Evolutionary conservation across 495 filamentous ascomycete species (phyloP).

Genomic region (Aspergillus kassunensis): DNA sequence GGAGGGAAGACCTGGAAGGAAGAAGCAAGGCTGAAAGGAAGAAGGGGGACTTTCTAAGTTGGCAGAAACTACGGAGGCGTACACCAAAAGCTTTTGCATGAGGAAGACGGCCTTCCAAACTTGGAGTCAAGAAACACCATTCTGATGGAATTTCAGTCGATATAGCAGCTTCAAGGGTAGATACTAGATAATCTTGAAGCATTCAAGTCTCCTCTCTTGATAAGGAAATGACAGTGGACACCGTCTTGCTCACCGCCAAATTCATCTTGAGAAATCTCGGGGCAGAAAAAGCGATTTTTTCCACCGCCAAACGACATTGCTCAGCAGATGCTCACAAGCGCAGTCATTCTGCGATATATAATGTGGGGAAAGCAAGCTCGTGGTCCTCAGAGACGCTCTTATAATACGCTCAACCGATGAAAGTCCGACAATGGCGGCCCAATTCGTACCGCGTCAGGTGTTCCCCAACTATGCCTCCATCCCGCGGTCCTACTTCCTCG

Average conservation of each 20-base stretch:
- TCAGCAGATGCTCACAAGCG: not conserved
- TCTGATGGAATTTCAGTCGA: too few relatives aligned
- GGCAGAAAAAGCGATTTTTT: not conserved
- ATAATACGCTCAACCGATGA: not conserved
- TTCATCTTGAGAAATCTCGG: not conserved
- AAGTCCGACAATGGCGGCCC: conserved; percentile 23
- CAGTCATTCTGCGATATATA: conserved; percentile 3
- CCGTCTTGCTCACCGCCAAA: conserved; percentile 9
- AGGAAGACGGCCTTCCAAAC: too few relatives aligned
- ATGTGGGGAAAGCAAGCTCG: conserved; percentile 1
- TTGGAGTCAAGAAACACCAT: too few relatives aligned
- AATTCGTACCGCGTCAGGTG: conserved; percentile 67
- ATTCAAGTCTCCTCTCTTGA: too few relatives aligned
- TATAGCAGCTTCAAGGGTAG: too few relatives aligned
- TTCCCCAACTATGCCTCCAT: conserved; percentile 70
- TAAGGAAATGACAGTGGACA: not conserved
- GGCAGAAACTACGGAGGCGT: too few relatives aligned
- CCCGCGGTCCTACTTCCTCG: conserved; percentile 91
- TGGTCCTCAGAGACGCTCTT: not conserved
- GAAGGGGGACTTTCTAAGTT: too few relatives aligned
- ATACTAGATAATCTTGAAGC: too few relatives aligned
- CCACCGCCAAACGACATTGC: too few relatives aligned
- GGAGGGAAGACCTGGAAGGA: too few relatives aligned
- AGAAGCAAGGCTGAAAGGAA: too few relatives aligned
- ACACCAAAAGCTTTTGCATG: too few relatives aligned